Evolutionary conservation across 169 alveolate species (phyloP), one percentile per base, ranked within the genome.

Genomic region (Eimeria acervulina): DNA sequence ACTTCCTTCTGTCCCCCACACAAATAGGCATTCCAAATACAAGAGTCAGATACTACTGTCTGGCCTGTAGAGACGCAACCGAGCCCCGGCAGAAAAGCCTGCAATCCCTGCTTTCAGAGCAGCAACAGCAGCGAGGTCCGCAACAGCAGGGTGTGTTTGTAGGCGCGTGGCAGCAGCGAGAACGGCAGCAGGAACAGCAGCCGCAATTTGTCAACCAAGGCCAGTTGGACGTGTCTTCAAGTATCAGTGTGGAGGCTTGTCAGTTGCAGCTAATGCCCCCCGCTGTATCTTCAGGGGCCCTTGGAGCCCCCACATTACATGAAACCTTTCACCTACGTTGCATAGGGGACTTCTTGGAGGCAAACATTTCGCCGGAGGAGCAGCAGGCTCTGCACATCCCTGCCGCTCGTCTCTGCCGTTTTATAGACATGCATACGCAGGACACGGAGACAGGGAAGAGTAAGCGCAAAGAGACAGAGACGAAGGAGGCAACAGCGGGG

Each of bases 41-140:
- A 61, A 94, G 99, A 93, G 97, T 98, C 76, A 96, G 99, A 66
- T 98, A 96, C 97, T 98, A 98, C 96, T 97, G 97, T 88, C 93
- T 98, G 44, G 97, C 98, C 36, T 76, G 93, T n/a, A 94, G 97
- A 84, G 90, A 68, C 40, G 28, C 93, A 59, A n/a, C 76, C 78
- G 40, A 52, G 47, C 19, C 23, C 47, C 63, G 7, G 38, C 78
- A 85, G 59, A 61, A 59, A 42, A n/a, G 47, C 13, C 66, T 19
- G 59, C 51, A 33, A 23, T n/a, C 23, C 59, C 63, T 33, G 52
- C 42, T 28, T n/a, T 55, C 42, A 44, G 42, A 85, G 78, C 90
- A 23, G 70, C 68, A 51, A 6, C 70, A 52, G 90, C 66, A 19
- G 31, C 90, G 51, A 47, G n/a, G 5, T 0, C 55, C 19, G 17